Evolutionary conservation across 2,329 filamentous ascomycete genomes (phyloP), one percentile per base, ranked within the genome.

Genomic region (Verticillium klebahnii): DNA sequence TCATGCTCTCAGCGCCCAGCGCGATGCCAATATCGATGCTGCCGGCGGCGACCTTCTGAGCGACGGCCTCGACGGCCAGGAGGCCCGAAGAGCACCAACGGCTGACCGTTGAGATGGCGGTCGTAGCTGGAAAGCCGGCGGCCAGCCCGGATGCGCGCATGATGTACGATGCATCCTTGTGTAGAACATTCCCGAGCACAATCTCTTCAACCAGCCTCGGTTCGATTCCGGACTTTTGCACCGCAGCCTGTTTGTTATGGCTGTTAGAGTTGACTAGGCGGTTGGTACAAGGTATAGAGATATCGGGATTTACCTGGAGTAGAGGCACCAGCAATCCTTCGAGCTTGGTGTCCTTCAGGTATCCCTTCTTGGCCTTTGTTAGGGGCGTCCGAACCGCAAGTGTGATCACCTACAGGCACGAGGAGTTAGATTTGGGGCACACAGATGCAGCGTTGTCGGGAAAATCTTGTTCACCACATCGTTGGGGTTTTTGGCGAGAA

Each of bases 401-500:
- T 5, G 89, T 92, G 69, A 91, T 72, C 11, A 58, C 56, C 56
- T 58, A 34, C 3, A 5, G 9, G 2, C 9, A 12, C 11, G 19
- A 25, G 45, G 34, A 11, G 34, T 36, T 14, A 36, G 34, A 36
- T 11, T 14, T 59, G 58, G 70, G 75, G 64, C 31, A 25, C 31
- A 34, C 31, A 17, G 29, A 39, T 34, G 25, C 19, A 12, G 17
- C 29, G 11, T 12, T 0, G n/a, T n/a, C 25, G 14, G 19, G 25
- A 56, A 25, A 56, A 32, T 9, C 23, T 3, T n/a, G 45, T 36
- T 40, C 15, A 58, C 95, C 60, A 99, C 85, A 81, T 99, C 95
- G 75, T 98, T 94, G 68, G 93, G 87, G 76, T 96, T 95, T 82
- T 98, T 93, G 69, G 91, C 87, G 61, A 91, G 93, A 72, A 93